These are phyloP conservation scores for Huntiella moniliformis DNA, from an alignment of 2,329 filamentous ascomycete species.

Conservation along the genomic window DNA sequence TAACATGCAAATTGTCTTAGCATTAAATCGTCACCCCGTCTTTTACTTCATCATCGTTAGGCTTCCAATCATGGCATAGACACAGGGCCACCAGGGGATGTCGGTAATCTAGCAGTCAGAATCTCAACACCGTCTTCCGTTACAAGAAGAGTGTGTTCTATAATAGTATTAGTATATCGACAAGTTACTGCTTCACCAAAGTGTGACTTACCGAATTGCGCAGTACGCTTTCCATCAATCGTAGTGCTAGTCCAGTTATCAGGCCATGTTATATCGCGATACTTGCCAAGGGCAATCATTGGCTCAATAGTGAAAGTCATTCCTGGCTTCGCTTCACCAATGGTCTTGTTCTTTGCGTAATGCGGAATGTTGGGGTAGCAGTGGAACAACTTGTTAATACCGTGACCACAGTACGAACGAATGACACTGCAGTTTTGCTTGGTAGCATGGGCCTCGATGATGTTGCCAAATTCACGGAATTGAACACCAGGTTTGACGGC, in stretches of 20 bases:
- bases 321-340: slow-evolving; percentile 80
- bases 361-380: slow-evolving; percentile 86
- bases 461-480: slow-evolving; percentile 82
- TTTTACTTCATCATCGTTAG: no score
- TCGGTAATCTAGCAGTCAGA: slow-evolving; percentile 50
- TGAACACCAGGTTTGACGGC: slow-evolving; percentile 83
- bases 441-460: slow-evolving; percentile 92
- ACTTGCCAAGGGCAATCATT: slow-evolving; percentile 86
- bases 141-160: slow-evolving; percentile 67
- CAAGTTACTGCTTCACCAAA: neutral
- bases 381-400: slow-evolving; percentile 87
- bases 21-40: no score
- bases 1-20: no score
- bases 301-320: slow-evolving; percentile 99
- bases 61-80: slow-evolving; percentile 27
- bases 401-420: slow-evolving; percentile 89
- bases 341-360: slow-evolving; percentile 96
- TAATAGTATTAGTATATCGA: neutral
- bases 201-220: slow-evolving; percentile 60
- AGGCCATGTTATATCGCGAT: slow-evolving; percentile 89
- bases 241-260: slow-evolving; percentile 98
- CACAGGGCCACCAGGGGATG: slow-evolving; percentile 59
- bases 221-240: slow-evolving; percentile 70
- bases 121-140: slow-evolving; percentile 70
- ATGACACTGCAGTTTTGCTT: slow-evolving; percentile 71